phyloP scores from a whole-genome alignment of 2,329 filamentous ascomycete genomes.

The Cladophialophora yegresii region DNA sequence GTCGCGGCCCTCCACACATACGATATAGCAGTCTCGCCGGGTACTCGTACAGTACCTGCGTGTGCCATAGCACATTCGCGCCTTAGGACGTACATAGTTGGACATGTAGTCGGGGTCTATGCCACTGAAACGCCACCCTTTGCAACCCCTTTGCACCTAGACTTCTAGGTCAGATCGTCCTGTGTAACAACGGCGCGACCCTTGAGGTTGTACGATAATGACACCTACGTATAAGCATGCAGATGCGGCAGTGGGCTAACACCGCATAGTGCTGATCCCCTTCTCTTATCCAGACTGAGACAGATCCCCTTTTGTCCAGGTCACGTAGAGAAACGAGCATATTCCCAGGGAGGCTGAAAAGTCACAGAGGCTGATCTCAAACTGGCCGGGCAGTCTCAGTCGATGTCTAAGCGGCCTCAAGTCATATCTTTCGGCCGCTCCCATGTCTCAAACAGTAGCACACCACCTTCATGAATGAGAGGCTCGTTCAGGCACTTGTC shows the following conservation, averaged over 20 bases:
- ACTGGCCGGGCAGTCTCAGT: slow-evolving; percentile 15
- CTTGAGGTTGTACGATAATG: slow-evolving; percentile 1
- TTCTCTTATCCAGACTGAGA: slow-evolving; percentile 16
- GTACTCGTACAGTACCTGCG: not conserved
- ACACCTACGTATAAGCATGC: slow-evolving; percentile 9
- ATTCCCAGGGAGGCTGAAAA: slow-evolving; percentile 5
- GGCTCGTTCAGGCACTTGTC: not conserved
- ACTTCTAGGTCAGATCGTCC: not conserved
- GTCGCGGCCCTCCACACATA: not conserved
- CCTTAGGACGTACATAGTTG: not conserved
- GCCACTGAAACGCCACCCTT: not conserved
- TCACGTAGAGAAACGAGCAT: not conserved
- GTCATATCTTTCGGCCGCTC: slow-evolving; percentile 7
- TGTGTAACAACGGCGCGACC: slow-evolving; percentile 11
- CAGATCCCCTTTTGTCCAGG: not conserved
- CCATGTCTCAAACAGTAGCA: slow-evolving; percentile 10
- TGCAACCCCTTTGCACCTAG: not conserved
- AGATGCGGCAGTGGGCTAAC: not conserved
- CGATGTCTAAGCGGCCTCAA: not conserved
- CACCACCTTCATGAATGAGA: not conserved
- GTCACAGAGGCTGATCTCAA: slow-evolving; percentile 15
- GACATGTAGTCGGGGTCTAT: not conserved
- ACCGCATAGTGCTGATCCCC: slow-evolving; percentile 12
- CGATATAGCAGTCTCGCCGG: too few species aligned
- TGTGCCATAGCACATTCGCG: not conserved